These are phyloP conservation scores for Acaromyces ingoldii DNA, from an alignment of 1,284 basidiomycete genomes.

Conservation along the genomic window DNA sequence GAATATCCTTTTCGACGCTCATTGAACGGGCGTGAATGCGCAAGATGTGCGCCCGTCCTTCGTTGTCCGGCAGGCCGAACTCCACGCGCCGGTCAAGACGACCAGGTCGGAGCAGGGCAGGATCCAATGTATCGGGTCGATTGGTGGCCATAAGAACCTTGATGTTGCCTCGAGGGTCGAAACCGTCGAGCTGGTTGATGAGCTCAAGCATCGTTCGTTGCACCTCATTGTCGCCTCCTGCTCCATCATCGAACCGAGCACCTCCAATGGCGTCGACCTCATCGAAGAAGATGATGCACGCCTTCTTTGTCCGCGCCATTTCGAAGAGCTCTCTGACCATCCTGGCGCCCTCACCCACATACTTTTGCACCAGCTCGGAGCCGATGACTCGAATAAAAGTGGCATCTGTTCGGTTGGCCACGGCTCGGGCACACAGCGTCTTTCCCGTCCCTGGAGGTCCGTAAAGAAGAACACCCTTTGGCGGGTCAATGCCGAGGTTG, in stretches of 20 bases:
- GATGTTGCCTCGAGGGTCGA: constrained; percentile 97
- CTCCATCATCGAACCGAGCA: constrained; percentile 97
- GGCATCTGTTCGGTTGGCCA: constrained; percentile 96
- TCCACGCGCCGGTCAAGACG: constrained; percentile 93
- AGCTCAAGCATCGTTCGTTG: constrained; percentile 99
- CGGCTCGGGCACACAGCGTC: constrained; percentile 94
- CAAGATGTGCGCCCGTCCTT: constrained; percentile 93
- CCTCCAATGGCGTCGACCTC: constrained; percentile 94
- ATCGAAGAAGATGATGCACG: constrained; percentile 99
- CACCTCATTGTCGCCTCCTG: constrained; percentile 98
- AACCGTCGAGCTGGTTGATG: constrained; percentile 98
- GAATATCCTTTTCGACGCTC: constrained; percentile 94
- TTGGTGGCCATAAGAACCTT: constrained; percentile 99
- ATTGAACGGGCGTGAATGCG: constrained; percentile 93
- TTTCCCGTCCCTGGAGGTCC: constrained; percentile 97
- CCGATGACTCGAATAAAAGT: constrained; percentile 99
- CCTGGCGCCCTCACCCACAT: constrained; percentile 95
- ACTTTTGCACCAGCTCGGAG: constrained; percentile 97
- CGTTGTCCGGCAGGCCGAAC: constrained; percentile 89
- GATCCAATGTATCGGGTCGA: constrained; percentile 96
- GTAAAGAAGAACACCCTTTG: constrained; percentile 93
- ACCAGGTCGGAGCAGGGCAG: constrained; percentile 89
- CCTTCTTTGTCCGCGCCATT: constrained; percentile 98
- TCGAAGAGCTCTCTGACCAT: constrained; percentile 99
- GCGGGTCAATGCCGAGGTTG: constrained; percentile 96